Base-by-base conservation (phyloP, 805 yeast species). In the Crinitomyces ghanaensis region DNA sequence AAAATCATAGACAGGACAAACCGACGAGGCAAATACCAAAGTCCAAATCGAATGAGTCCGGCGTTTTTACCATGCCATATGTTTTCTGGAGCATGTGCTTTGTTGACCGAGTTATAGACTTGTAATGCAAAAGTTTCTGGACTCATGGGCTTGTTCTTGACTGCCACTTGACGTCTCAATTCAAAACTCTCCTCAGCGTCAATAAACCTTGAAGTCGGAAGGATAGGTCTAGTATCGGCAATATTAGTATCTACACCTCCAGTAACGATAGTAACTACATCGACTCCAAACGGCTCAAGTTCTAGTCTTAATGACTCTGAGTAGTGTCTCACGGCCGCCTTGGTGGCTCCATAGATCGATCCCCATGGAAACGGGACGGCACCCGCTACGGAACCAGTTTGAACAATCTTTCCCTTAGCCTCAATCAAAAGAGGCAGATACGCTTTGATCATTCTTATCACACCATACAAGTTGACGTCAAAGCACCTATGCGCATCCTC, bases 171-270 rank as follows among this genome's bases (percentile, higher is more conserved):
- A 44, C 68, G 68, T 51, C 88, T 64, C 0, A 77, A 68, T 15
- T 56, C 60, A 15, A 52, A 49, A 34, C 74, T 73, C 32, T 68
- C 79, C 3, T 69, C 56, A 21, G 57, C 51, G 37, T 68, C 60
- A 48, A 63, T 78, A 28, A 71, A 47, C 4, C 35, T 19, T 0
- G 86, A 77, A 17, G 49, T 54, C n/a, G 53, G 53, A 3, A 81
- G 78, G 22, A 78, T 51, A 1, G 71, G 66, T 43, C 83, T 63
- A 2, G 60, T 69, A 44, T 80, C 88, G 0, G 74, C 80, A 44
- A 81, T 77, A 36, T 74, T 64, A 0, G 91, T 77, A 15, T 59
- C 57, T 19, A 81, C 91, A 23, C 81, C 88, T 19, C 93, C 93
- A 6, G 91, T 80, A 26, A 78, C 56, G 8, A 76, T 63, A 45